Evolutionary conservation across 305 asterid genomes (phyloP), one percentile per base, ranked within the genome.

Genomic region (Fraxinus angustifolia): DNA sequence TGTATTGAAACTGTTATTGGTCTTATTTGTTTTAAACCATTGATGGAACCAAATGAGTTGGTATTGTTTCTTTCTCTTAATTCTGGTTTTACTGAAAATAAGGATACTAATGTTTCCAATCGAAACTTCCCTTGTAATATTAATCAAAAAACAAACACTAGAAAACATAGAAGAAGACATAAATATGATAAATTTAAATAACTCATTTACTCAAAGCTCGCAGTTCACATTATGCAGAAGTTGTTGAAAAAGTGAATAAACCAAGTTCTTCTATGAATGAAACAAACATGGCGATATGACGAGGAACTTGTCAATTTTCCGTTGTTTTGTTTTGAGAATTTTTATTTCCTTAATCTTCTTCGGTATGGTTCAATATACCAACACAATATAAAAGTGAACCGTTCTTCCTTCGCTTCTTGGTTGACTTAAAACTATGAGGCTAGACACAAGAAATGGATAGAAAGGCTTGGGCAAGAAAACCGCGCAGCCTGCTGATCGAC

Each of bases 31-130:
- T 68, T 78, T 36, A 19, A 33, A 50, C 17, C 82, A 68, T 82
- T 78, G 88, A 82, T 80, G 75, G 82, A 75, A 87, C 85, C 88
- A 87, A 85, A 84, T 71, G 30, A 79, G 70, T 58, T 65, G 84
- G 81, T 60, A 81, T 79, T 79, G 82, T 81, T 86, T 81, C 78
- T 78, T 85, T 80, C 81, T 19, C 17, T 38, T 71, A 34, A 34
- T 71, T 71, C 50, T 34, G 76, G 48, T 71, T 71, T 71, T 16
- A 33, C 76, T 16, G 76, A 71, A 71, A 71, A 16, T 71, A 71
- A 16, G 40, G 48, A 71, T 14, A n/a, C 75, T 33, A 16, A 71
- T 21, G 26, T 71, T 71, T 71, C 26, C 75, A 33, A 31, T 71
- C 48, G 75, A 71, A 33, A 31, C 75, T 14, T 71, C 48, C 67